These are phyloP conservation scores for Ochromonas danica DNA, from an alignment of 108 stramenopile species.

Conservation along the genomic window DNA sequence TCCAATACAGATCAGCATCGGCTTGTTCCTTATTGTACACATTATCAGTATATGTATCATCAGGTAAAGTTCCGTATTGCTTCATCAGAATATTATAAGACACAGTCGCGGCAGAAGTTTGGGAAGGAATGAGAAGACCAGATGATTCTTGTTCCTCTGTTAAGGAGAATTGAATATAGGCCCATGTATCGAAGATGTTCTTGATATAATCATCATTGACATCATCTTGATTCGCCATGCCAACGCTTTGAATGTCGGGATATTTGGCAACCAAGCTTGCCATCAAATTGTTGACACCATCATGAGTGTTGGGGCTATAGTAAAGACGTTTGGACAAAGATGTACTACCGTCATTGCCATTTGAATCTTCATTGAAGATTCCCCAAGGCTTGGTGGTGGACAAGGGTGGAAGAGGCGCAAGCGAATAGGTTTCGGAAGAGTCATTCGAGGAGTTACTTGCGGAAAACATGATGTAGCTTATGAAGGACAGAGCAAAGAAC, in stretches of 20 bases:
- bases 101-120: background rate
- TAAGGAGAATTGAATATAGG: background rate
- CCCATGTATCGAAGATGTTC: constrained; percentile 33
- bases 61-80: background rate
- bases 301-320: constrained; percentile 23
- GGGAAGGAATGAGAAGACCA: background rate
- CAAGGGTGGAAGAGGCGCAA: background rate
- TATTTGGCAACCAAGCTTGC: background rate
- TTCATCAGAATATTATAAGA: constrained; percentile 10
- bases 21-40: background rate
- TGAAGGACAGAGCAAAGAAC: background rate
- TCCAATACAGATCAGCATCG: background rate
- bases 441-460: no score
- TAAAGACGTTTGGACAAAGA: background rate
- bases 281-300: constrained; percentile 8
- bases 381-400: constrained; percentile 24
- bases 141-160: background rate
- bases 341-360: background rate
- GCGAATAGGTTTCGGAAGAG: background rate
- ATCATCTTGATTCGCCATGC: background rate
- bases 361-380: constrained; percentile 29
- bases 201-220: background rate
- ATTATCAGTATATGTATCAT: background rate
- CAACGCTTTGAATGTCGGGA: background rate
- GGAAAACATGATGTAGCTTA: background rate